Conservation (phyloP, 352 stramenopile genomes). For the Pythium insidiosum region DNA sequence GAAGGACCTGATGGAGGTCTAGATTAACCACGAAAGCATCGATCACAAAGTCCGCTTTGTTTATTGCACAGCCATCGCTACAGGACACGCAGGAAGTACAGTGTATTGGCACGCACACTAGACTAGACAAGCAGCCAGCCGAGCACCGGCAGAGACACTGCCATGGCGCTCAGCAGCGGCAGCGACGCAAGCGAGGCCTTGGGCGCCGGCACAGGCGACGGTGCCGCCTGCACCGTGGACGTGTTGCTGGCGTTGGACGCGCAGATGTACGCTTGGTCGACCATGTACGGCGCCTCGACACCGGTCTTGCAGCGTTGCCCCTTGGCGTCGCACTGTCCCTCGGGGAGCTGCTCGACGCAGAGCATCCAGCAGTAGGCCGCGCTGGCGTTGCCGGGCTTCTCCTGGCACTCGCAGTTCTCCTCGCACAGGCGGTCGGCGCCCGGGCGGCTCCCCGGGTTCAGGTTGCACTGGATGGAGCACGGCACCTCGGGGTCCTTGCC, state of each 20-base stretch:
- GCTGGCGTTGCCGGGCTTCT: slow-evolving; percentile 16
- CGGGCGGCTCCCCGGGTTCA: slow-evolving; percentile 13
- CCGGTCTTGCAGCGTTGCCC: slow-evolving; percentile 15
- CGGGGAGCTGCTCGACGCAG: slow-evolving; percentile 20
- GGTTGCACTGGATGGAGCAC: slow-evolving; percentile 31
- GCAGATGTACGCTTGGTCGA: slow-evolving; percentile 14
- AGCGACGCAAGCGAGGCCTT: neutral
- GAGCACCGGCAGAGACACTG: neutral
- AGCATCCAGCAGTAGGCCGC: slow-evolving; percentile 30
- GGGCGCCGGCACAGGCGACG: neutral
- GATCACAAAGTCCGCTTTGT: no score
- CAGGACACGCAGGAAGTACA: neutral
- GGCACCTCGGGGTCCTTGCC: slow-evolving; percentile 13
- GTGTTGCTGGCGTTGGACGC: neutral
- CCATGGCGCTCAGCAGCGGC: neutral
- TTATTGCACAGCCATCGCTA: no score
- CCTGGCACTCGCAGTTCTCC: slow-evolving; percentile 22
- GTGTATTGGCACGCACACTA: neutral
- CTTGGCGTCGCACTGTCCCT: slow-evolving; percentile 2
- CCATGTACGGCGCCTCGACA: slow-evolving; percentile 17
- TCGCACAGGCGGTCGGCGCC: slow-evolving; percentile 17
- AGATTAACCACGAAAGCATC: slow-evolving; percentile 1
- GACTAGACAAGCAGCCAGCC: neutral
- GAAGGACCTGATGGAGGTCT: slow-evolving; percentile 66
- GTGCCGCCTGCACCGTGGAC: neutral